These are phyloP conservation scores for Pontederia paniculata DNA, from an alignment of 176 grass and related monocot genomes.

Conservation along the genomic window DNA sequence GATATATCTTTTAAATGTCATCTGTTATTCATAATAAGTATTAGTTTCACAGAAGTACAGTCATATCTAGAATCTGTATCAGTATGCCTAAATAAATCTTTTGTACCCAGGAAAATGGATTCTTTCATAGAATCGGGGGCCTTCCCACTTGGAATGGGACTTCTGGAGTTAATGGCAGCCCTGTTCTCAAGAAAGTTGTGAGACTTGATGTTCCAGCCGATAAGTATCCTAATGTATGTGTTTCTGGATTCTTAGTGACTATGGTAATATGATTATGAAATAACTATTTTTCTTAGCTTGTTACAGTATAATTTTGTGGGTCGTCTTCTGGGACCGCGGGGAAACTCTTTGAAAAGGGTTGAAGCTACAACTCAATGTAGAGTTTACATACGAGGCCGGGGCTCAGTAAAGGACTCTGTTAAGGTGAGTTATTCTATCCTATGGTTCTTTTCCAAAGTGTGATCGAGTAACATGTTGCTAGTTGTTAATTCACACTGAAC, in stretches of 20 bases:
- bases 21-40: too few species aligned
- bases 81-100: background rate
- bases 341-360: conserved; percentile 98
- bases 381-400: conserved; percentile 86
- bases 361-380: conserved; percentile 93
- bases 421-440: conserved; percentile 41
- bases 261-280: background rate
- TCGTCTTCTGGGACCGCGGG: conserved; percentile 80
- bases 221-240: conserved; percentile 74
- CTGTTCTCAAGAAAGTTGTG: conserved; percentile 82
- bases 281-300: conserved; percentile 10
- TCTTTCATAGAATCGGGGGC: conserved; percentile 56
- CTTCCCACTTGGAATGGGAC: conserved; percentile 56
- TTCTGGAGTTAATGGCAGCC: conserved; percentile 39
- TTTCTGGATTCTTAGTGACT: conserved; percentile 6
- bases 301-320: conserved; percentile 94
- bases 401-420: conserved; percentile 90
- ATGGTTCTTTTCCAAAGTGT: too few species aligned
- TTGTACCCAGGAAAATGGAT: conserved; percentile 26
- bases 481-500: too few species aligned
- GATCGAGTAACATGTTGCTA: too few species aligned
- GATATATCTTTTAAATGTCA: too few species aligned
- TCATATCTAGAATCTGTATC: too few species aligned
- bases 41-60: too few species aligned
- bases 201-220: conserved; percentile 88